Conservation (phyloP, 1,284 basidiomycete genomes). For the Melanopsichium pennsylvanicum region DNA sequence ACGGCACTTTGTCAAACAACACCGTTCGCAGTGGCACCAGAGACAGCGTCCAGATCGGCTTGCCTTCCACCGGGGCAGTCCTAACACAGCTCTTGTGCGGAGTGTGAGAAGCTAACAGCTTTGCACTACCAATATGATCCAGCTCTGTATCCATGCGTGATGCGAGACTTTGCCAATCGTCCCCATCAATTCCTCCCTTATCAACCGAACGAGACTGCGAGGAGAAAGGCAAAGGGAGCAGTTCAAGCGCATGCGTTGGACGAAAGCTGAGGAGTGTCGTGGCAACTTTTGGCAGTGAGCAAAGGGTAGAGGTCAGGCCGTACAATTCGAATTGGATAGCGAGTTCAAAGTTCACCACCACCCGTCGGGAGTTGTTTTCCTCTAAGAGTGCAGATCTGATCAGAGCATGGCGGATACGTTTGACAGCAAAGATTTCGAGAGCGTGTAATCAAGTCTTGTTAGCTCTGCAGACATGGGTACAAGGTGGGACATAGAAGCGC, state of each 20-base stretch:
- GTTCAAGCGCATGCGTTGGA: background rate
- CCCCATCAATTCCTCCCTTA: background rate
- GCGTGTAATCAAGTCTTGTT: no score
- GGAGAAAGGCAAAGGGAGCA: background rate
- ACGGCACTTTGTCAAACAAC: conserved; percentile 5
- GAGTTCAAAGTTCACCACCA: conserved; percentile 31
- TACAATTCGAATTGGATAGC: conserved; percentile 13
- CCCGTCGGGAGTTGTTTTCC: conserved; percentile 18
- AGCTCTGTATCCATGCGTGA: conserved; percentile 33
- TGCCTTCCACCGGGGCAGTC: conserved; percentile 2
- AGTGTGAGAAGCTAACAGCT: conserved; percentile 17
- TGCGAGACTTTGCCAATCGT: conserved; percentile 24
- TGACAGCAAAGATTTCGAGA: conserved; percentile 6
- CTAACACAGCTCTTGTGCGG: conserved; percentile 29
- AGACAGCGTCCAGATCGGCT: background rate
- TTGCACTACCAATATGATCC: conserved; percentile 27
- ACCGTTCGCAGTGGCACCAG: conserved; percentile 5
- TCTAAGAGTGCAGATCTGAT: conserved; percentile 32
- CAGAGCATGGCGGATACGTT: background rate
- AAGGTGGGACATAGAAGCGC: no score
- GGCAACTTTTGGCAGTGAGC: conserved; percentile 10
- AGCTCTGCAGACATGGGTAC: conserved; percentile 4
- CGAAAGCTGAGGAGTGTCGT: conserved; percentile 7
- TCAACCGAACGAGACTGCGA: no score
- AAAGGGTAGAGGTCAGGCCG: conserved; percentile 6